These are phyloP conservation scores for Yamadazyma spencermartinsiae DNA, from an alignment of 1,139 yeast genomes.

Conservation along the genomic window DNA sequence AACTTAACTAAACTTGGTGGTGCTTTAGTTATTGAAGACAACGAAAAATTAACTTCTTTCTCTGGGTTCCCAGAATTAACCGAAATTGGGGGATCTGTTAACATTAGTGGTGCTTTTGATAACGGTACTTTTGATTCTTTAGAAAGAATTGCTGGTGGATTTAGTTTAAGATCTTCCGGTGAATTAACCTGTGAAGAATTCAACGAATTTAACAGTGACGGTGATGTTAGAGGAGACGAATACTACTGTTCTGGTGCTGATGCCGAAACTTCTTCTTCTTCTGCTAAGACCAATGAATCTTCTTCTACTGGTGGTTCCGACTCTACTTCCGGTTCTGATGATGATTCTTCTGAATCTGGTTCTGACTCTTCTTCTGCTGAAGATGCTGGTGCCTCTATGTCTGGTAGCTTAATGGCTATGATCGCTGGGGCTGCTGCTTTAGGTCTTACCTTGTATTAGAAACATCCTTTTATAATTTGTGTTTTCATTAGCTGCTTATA, in stretches of 20 bases:
- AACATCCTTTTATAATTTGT: background rate
- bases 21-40: constrained; percentile 85
- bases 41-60: constrained; percentile 65
- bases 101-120: constrained; percentile 75
- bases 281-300: constrained; percentile 36
- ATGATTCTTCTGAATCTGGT: constrained; percentile 25
- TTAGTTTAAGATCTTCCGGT: constrained; percentile 71
- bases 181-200: constrained; percentile 80
- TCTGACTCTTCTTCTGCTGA: constrained; percentile 26
- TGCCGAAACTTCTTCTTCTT: constrained; percentile 45
- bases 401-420: constrained; percentile 49
- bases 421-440: constrained; percentile 63
- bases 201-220: constrained; percentile 63
- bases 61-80: constrained; percentile 73
- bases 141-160: constrained; percentile 87
- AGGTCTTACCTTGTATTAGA: constrained; percentile 64
- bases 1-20: constrained; percentile 75
- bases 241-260: constrained; percentile 77
- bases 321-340: constrained; percentile 19
- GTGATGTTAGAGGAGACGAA: constrained; percentile 87
- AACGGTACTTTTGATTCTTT: constrained; percentile 74
- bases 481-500: background rate
- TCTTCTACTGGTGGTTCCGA: constrained; percentile 30
- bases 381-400: constrained; percentile 28
- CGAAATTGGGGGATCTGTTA: constrained; percentile 85